phyloP scores from a whole-genome alignment of 192 early-diverging fungal species.

The Podila clonocystis region DNA sequence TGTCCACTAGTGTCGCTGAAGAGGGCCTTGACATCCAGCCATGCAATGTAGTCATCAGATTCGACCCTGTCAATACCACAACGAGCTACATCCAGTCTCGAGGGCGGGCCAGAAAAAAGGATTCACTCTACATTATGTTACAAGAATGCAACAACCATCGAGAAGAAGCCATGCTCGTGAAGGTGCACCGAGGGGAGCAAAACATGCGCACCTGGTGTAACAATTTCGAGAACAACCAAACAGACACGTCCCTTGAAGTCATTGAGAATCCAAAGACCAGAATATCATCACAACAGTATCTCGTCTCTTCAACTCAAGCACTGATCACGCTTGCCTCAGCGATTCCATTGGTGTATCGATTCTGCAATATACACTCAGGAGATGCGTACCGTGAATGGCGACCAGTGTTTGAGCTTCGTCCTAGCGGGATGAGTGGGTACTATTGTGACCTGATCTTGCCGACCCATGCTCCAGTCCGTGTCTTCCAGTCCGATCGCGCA shows the following conservation, averaged over 20 bases:
- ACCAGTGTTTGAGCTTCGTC: conserved; percentile 62
- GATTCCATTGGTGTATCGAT: conserved; percentile 70
- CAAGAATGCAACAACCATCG: conserved; percentile 45
- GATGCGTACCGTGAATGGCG: conserved; percentile 65
- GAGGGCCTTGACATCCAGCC: conserved; percentile 95
- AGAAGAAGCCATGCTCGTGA: conserved; percentile 46
- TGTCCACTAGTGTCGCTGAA: conserved; percentile 94
- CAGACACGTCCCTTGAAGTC: conserved; percentile 3
- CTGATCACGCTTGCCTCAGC: conserved; percentile 76
- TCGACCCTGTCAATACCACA: conserved; percentile 78
- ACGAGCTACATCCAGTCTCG: conserved; percentile 91
- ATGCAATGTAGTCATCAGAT: conserved; percentile 89
- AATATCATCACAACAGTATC: conserved; percentile 53
- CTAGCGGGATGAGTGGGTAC: conserved; percentile 47
- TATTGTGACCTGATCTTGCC: conserved; percentile 67
- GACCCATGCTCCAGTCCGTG: conserved; percentile 67
- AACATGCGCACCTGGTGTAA: conserved; percentile 72
- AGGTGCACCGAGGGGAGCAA: conserved; percentile 58
- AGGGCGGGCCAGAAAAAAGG: conserved; percentile 79
- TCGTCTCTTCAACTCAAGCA: conserved; percentile 73
- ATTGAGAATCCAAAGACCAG: conserved; percentile 16
- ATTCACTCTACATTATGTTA: conserved; percentile 83
- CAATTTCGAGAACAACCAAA: too few relatives aligned
- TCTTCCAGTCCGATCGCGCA: conserved; percentile 59
- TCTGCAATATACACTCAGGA: conserved; percentile 73